These are phyloP conservation scores for Polytrichum commune DNA, from an alignment of 225 moss, liverwort and hornwort species.

Conservation along the genomic window DNA sequence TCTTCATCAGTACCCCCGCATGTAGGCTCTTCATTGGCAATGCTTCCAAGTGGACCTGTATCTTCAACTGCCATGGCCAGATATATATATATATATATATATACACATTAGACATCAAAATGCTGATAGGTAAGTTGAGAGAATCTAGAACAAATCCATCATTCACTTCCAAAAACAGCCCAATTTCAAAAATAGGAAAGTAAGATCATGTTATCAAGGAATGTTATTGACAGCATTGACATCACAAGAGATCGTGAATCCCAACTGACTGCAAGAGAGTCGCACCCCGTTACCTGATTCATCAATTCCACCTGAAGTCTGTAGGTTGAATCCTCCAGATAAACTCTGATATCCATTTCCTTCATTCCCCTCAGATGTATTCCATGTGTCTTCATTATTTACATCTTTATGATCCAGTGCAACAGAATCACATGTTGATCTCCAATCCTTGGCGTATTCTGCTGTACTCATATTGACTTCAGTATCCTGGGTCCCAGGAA, in stretches of 20 bases:
- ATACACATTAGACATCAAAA: too few species aligned
- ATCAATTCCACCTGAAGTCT: slow-evolving; percentile 1
- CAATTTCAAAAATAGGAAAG: too few species aligned
- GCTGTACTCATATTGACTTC: slow-evolving; percentile 5
- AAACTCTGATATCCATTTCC: neutral
- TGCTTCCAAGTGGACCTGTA: neutral
- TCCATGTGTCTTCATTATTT: neutral
- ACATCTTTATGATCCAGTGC: neutral
- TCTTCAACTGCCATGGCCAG: neutral
- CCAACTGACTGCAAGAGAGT: too few species aligned
- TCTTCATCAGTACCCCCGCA: neutral
- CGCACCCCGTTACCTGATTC: neutral
- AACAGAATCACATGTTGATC: neutral
- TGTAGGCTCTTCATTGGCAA: neutral
- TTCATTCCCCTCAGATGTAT: neutral
- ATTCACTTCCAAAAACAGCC: too few species aligned
- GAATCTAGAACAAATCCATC: too few species aligned
- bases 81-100: too few species aligned
- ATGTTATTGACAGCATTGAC: too few species aligned
- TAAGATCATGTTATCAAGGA: too few species aligned
- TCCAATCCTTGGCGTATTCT: neutral
- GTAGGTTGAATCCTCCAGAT: neutral
- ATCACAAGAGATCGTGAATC: too few species aligned
- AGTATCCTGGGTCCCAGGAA: neutral
- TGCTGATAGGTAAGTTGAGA: too few species aligned